Base-by-base conservation (phyloP, 306 rosid genomes). In the Leucaena leucocephala region DNA sequence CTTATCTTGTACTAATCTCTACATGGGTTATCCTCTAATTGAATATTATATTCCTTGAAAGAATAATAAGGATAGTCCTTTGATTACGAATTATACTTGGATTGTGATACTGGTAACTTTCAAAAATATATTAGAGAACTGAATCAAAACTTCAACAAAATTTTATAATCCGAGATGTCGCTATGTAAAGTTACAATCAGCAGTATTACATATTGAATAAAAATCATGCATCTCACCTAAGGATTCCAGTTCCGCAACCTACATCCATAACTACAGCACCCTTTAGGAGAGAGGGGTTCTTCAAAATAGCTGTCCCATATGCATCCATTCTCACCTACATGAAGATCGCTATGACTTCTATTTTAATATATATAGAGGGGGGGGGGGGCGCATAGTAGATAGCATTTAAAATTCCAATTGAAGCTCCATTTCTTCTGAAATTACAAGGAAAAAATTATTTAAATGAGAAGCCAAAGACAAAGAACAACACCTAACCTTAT, bases 231-330 rank as follows among this genome's bases (percentile, higher is more conserved):
- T 83, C 90, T 88, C 81, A 95, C 98, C 98, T 95, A 40, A 95
- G 93, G 57, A 95, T 90, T 78, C 96, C 94, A 72, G 98, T 93
- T 81, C 99, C 98, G 78, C 98, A 95, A 64, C 99, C 99, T 38
- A 95, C 96, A 78, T 95, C 97, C 94, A 95, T 83, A 72, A 95
- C 97, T 7, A 90, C 87, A 34, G 96, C 94, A 73, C 89, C 86
- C 27, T 84, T 87, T 68, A 93, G 70, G 44, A 95, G 93, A 79
- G 97, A 93, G 8, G 96, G 98, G 57, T 95, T 95, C 81, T 89
- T 76, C 82, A 90, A 84, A 76, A 95, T 88, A 77, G 96, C 94
- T 75, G 93, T 88, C 67, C 93, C 86, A 79, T 95, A 95, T 73
- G 98, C 96, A 76, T 93, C 99, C 87, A 83, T 95, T 88, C 99